Conservation (phyloP, 441 rosid genomes). For the Erodium texanum region DNA sequence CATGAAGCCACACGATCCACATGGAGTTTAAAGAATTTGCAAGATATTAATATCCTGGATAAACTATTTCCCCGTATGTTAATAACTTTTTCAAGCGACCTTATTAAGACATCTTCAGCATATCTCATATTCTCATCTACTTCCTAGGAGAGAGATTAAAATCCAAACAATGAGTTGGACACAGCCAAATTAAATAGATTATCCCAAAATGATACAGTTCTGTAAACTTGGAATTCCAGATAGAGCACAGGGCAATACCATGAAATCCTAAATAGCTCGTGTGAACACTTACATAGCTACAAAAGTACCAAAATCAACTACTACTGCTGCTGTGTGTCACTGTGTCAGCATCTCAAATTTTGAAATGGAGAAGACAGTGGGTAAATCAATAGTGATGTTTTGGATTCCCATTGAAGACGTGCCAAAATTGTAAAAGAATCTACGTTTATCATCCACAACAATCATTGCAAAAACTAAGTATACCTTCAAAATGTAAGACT, state of each 20-base stretch:
- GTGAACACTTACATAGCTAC: not conserved
- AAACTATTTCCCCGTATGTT: not conserved
- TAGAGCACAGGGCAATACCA: too few species aligned
- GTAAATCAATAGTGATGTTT: too few species aligned
- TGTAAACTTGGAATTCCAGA: not conserved
- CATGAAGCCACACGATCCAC: not conserved
- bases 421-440: too few species aligned
- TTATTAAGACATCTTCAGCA: constrained; percentile 47
- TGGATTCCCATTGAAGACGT: too few species aligned
- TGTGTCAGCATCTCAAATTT: not conserved
- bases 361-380: too few species aligned
- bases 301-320: not conserved
- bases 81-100: constrained; percentile 33
- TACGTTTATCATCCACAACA: too few species aligned
- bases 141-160: too few species aligned
- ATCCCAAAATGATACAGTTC: too few species aligned
- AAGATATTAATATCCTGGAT: not conserved
- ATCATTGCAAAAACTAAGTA: too few species aligned
- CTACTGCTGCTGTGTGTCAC: too few species aligned
- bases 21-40: not conserved
- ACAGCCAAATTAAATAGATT: not conserved
- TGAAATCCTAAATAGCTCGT: not conserved
- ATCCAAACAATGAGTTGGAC: not conserved
- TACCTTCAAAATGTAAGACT: too few species aligned
- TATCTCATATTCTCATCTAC: too few species aligned